Evolutionary conservation across 1,284 basidiomycete genomes (phyloP), one percentile per base, ranked within the genome.

Genomic region (Cryptococcus sp.): DNA sequence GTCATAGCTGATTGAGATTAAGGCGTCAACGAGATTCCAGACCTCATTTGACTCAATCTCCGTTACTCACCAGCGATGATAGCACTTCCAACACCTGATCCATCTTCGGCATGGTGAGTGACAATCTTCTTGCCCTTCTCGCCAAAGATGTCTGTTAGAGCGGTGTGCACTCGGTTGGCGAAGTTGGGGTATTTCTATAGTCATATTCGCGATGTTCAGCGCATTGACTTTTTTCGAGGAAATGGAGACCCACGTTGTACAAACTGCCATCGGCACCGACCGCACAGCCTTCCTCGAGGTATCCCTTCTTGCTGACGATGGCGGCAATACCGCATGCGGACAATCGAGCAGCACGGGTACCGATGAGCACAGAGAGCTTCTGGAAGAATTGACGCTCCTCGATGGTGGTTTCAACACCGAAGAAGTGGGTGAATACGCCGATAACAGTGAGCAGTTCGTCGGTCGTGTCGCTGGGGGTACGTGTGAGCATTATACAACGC

Each of bases 391-490:
- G 90, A 39, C 93, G 88, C 79, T 97, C 93, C 11, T 91, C 90
- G 39, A 93, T 82, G 3, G 93, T 96, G 19, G 93, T 96, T 80
- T 95, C 93, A 52, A 96, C 81, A 38, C 90, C 89, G 73, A 93
- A 94, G 83, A 96, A 96, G 81, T 96, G 91, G 19, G 88, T 87
- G 81, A 99, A 98, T 68, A 99, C 91, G 53, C 95, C 94, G 68
- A 95, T 92, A 71, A 93, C 86, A 83, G 94, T 97, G 52, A 98
- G 84, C 45, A 97, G 85, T 76, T 99, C 95, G 73, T 98, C 95
- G n/a, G 95, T 99, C 2, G 91, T 88, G 78, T 99, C 95, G 70
- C 90, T 92, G 72, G 3, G 54, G 23, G 38, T 23, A 35, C 30
- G 6, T 41, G 35, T 64, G 42, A 57, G 50, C 22, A 3, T 16